Conservation (phyloP, 2,329 filamentous ascomycete genomes). For the Penicillium sp. region DNA sequence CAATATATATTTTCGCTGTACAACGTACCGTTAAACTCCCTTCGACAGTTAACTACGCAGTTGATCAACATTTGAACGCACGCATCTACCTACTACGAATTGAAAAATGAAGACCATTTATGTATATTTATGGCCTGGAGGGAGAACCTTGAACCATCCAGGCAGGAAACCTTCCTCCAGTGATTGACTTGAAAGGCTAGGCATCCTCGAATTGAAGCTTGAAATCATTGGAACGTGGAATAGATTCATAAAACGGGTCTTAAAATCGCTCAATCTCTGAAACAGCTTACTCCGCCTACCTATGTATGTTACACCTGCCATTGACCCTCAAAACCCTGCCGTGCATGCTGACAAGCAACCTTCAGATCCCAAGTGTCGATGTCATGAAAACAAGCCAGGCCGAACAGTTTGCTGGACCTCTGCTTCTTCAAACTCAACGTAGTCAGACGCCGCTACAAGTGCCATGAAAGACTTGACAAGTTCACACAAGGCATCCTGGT, state of each 20-base stretch:
- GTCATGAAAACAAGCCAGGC: slow-evolving; percentile 34
- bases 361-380: neutral
- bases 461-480: slow-evolving; percentile 83
- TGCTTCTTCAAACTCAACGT: slow-evolving; percentile 64
- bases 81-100: no score
- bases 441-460: slow-evolving; percentile 77
- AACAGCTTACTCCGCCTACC: slow-evolving; percentile 13
- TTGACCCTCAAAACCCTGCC: neutral
- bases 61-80: no score
- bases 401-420: slow-evolving; percentile 32
- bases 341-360: neutral
- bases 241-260: neutral
- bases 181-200: no score
- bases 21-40: no score
- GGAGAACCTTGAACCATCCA: no score
- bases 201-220: neutral
- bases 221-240: neutral
- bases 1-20: no score
- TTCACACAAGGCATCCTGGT: slow-evolving; percentile 68
- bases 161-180: no score
- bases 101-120: no score
- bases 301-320: slow-evolving; percentile 19
- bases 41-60: no score
- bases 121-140: no score
- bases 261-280: slow-evolving; percentile 18